These are phyloP conservation scores for Boletus sp. DNA, from an alignment of 768 basidiomycete species.

Conservation along the genomic window DNA sequence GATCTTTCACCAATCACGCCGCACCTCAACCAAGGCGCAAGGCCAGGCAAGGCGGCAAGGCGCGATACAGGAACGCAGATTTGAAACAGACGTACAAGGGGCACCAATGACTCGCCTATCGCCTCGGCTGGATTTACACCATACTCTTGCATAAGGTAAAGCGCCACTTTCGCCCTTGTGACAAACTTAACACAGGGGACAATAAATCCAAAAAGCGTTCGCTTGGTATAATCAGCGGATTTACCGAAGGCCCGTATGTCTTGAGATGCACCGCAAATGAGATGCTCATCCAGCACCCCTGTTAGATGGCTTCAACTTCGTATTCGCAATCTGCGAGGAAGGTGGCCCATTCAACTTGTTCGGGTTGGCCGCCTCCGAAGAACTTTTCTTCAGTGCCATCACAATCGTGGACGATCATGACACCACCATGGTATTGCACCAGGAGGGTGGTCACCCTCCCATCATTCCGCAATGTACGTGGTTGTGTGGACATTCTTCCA, in stretches of 20 bases:
- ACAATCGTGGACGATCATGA: conserved; percentile 53
- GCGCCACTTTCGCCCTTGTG: conserved; percentile 71
- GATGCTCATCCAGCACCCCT: conserved; percentile 66
- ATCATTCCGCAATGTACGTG: conserved; percentile 55
- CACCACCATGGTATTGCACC: conserved; percentile 70
- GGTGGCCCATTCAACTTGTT: conserved; percentile 76
- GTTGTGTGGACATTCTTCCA: conserved; percentile 63
- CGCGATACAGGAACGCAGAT: conserved; percentile 9
- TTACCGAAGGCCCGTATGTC: conserved; percentile 61
- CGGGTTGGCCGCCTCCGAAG: conserved; percentile 57
- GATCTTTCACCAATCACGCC: conserved; percentile 10
- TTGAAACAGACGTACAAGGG: conserved; percentile 51
- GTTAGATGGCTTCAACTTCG: conserved; percentile 68
- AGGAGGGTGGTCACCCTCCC: conserved; percentile 76
- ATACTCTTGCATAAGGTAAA: conserved; percentile 70
- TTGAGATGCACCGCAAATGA: conserved; percentile 72
- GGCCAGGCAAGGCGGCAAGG: background rate
- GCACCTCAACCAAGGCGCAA: conserved; percentile 6
- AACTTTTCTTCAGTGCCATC: conserved; percentile 63
- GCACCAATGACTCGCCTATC: conserved; percentile 68
- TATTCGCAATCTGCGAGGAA: conserved; percentile 73
- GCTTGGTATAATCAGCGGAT: conserved; percentile 70
- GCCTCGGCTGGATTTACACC: conserved; percentile 66
- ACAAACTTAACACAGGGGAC: conserved; percentile 68
- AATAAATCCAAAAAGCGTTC: conserved; percentile 71